Percentiles rank a stretch among this genome's conserved stretches.
phyloP scores from a whole-genome alignment of 441 rosid genomes.

The Mallotus japonicus region DNA sequence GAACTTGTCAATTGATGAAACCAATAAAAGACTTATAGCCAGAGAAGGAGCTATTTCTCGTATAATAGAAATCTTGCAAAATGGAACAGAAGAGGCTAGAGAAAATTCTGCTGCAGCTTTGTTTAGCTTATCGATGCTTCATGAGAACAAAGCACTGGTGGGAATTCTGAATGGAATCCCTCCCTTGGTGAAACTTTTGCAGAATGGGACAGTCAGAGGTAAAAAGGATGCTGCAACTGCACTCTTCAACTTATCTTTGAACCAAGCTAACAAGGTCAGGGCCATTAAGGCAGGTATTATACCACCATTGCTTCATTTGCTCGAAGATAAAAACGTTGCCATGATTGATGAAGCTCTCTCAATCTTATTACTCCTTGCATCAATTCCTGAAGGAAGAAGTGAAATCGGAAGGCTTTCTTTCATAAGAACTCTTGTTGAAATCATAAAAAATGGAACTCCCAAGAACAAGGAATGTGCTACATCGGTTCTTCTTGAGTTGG shows the following conservation, averaged over 20 bases:
- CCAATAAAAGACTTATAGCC: slow-evolving; percentile 54
- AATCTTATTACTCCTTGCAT: slow-evolving; percentile 46
- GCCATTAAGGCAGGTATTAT: slow-evolving; percentile 54
- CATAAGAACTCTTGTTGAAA: slow-evolving; percentile 43
- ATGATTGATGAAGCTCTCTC: slow-evolving; percentile 67
- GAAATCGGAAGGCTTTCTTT: slow-evolving; percentile 43
- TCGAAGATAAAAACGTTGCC: slow-evolving; percentile 42
- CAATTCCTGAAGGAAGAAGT: slow-evolving; percentile 42
- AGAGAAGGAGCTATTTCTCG: slow-evolving; percentile 56
- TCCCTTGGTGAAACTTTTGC: slow-evolving; percentile 47
- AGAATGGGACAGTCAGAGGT: slow-evolving; percentile 48
- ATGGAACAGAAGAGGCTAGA: slow-evolving; percentile 49
- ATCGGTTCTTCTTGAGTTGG: slow-evolving; percentile 52
- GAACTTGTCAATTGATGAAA: slow-evolving; percentile 58
- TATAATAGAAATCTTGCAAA: slow-evolving; percentile 45
- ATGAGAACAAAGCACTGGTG: slow-evolving; percentile 54
- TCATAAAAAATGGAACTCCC: slow-evolving; percentile 49
- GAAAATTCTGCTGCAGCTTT: slow-evolving; percentile 71
- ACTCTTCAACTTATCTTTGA: slow-evolving; percentile 51
- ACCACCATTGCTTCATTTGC: slow-evolving; percentile 42
- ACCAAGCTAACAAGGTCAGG: slow-evolving; percentile 48
- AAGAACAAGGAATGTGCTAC: slow-evolving; percentile 65
- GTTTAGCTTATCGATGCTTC: slow-evolving; percentile 55
- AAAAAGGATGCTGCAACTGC: slow-evolving; percentile 70
- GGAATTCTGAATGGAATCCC: slow-evolving; percentile 51